Percentiles rank a stretch among this genome's conserved stretches.
Evolutionary conservation across 2,329 filamentous ascomycete species (phyloP).

Genomic region (Fusarium sp.): DNA sequence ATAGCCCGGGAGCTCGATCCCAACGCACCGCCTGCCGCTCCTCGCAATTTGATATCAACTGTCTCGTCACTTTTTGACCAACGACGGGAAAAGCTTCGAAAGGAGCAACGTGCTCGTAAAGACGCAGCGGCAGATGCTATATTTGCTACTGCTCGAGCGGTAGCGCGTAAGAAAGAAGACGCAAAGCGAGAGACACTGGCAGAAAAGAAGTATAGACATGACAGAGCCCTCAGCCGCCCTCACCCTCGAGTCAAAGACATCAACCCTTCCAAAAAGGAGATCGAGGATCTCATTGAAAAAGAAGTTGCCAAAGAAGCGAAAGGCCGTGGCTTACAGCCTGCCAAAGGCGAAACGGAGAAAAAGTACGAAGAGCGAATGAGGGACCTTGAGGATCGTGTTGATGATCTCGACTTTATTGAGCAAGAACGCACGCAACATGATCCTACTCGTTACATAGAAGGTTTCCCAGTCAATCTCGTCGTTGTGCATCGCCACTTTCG

Average conservation of each 20-base stretch:
- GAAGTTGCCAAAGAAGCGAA: conserved; percentile 13
- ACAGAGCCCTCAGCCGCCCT: background rate
- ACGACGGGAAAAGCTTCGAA: background rate
- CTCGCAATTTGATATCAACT: conserved; percentile 23
- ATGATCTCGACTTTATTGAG: conserved; percentile 10
- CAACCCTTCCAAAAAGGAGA: conserved; percentile 10
- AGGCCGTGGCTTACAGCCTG: conserved; percentile 4
- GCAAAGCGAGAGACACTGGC: background rate
- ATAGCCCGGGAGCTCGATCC: conserved; percentile 1
- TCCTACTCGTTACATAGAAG: conserved; percentile 46
- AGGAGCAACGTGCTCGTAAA: background rate
- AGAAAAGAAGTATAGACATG: background rate
- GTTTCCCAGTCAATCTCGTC: conserved; percentile 41
- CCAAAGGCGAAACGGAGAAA: conserved; percentile 6
- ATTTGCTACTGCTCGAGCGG: background rate
- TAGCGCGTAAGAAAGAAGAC: background rate
- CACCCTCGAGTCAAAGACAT: background rate
- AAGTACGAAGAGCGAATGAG: conserved; percentile 23
- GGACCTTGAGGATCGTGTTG: conserved; percentile 27
- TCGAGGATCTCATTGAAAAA: conserved; percentile 23
- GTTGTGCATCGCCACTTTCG: conserved; percentile 29
- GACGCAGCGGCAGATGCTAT: conserved; percentile 1
- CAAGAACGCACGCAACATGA: conserved; percentile 6
- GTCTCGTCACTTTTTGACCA: conserved; percentile 19
- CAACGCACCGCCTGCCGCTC: conserved; percentile 13